These are phyloP conservation scores for Aleurites moluccanus DNA, from an alignment of 441 rosid genomes.

Conservation along the genomic window DNA sequence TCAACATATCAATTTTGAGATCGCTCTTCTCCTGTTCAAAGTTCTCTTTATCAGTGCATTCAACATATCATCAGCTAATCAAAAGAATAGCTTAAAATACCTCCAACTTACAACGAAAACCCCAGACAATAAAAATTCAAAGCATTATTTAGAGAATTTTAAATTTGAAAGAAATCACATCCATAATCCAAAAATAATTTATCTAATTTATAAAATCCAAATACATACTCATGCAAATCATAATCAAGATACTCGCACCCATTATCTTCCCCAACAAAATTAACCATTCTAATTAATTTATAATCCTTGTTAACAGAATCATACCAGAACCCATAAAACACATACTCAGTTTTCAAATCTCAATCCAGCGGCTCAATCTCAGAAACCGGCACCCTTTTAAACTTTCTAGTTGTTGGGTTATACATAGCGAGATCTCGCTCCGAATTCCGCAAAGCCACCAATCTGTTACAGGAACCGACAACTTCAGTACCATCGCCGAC, in stretches of 20 bases:
- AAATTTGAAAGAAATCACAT: too few relatives aligned
- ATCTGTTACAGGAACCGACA: constrained; percentile 55
- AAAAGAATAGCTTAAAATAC: too few relatives aligned
- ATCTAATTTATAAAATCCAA: too few relatives aligned
- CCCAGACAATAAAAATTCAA: too few relatives aligned
- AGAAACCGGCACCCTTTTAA: constrained; percentile 38
- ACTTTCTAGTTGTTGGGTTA: constrained; percentile 48
- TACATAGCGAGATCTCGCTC: constrained; percentile 49
- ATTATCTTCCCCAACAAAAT: constrained; percentile 43
- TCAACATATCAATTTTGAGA: too few relatives aligned
- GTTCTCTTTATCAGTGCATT: too few relatives aligned
- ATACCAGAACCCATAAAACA: constrained; percentile 62
- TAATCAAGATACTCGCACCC: constrained; percentile 37
- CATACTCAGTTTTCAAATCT: constrained; percentile 37
- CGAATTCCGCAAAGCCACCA: constrained; percentile 50
- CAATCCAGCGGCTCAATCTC: constrained; percentile 32
- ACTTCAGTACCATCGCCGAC: constrained; percentile 46
- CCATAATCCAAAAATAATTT: too few relatives aligned
- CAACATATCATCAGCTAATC: too few relatives aligned
- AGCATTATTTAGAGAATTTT: too few relatives aligned
- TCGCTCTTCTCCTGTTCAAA: too few relatives aligned
- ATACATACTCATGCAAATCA: too few relatives aligned
- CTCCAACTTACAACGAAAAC: too few relatives aligned
- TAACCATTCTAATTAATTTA: constrained; percentile 51
- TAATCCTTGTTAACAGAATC: constrained; percentile 49